phyloP scores from a whole-genome alignment of 352 stramenopile species.

The Globisporangium nodosum region DNA sequence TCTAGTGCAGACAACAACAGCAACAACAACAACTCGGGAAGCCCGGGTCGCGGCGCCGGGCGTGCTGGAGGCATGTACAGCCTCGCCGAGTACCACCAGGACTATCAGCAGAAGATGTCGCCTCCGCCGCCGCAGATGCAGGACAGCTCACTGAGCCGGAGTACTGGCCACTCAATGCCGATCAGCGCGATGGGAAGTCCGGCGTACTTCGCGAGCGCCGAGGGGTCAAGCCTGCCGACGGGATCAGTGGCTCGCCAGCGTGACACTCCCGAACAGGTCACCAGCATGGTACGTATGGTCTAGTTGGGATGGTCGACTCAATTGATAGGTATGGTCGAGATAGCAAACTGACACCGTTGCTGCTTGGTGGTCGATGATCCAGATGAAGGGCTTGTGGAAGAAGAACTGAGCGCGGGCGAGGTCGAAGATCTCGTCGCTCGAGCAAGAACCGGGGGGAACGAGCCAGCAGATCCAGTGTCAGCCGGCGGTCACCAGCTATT shows the following conservation, averaged over 20 bases:
- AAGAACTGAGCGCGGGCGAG: constrained; percentile 38
- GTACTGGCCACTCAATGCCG: constrained; percentile 9
- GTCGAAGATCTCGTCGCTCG: neutral
- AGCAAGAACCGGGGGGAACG: neutral
- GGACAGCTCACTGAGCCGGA: constrained; percentile 14
- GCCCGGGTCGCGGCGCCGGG: constrained; percentile 28
- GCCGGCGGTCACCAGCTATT: neutral
- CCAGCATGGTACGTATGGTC: constrained; percentile 32
- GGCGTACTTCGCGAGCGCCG: constrained; percentile 23
- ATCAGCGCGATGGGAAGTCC: constrained; percentile 1
- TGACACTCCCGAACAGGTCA: constrained; percentile 40
- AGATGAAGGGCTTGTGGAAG: constrained; percentile 85
- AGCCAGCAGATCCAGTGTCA: neutral
- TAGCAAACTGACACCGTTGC: neutral
- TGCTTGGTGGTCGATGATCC: neutral
- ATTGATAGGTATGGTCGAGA: neutral
- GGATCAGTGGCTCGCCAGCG: constrained; percentile 21
- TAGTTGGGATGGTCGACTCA: neutral
- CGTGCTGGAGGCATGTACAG: constrained; percentile 16
- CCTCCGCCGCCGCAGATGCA: constrained; percentile 11
- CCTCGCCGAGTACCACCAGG: constrained; percentile 34
- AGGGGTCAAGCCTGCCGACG: constrained; percentile 22
- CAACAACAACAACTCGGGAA: constrained; percentile 45
- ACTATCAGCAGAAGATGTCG: constrained; percentile 22
- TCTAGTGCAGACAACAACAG: constrained; percentile 74